These are phyloP conservation scores for Symbiodinium pilosum DNA, from an alignment of 73 alveolate genomes.

Conservation along the genomic window DNA sequence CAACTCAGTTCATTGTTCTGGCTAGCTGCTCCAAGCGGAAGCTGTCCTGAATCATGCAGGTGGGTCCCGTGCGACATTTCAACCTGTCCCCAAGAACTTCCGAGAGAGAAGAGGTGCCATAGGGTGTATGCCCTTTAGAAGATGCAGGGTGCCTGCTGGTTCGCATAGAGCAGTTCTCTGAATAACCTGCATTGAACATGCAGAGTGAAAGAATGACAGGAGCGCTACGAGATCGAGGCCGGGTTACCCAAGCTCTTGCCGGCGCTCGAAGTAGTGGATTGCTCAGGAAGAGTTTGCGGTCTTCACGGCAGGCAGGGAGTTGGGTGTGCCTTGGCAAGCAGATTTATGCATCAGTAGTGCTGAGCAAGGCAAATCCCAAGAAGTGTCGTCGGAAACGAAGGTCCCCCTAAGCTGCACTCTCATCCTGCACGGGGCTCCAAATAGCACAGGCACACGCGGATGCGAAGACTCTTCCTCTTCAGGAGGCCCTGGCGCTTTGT, in stretches of 20 bases:
- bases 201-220: too few species aligned
- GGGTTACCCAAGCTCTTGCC: not conserved
- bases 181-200: not conserved
- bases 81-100: constrained; percentile 6
- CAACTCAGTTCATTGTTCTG: not conserved
- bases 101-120: not conserved
- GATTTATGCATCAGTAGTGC: not conserved
- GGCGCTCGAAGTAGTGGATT: not conserved
- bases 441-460: not conserved
- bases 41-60: too few species aligned
- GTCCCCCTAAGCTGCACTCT: not conserved
- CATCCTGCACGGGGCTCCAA: not conserved
- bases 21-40: too few species aligned
- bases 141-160: not conserved
- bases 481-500: too few species aligned
- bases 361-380: not conserved
- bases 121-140: not conserved
- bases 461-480: not conserved
- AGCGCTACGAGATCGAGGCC: constrained; percentile 14
- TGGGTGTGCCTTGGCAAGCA: not conserved
- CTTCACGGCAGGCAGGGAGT: not conserved
- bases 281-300: constrained; percentile 14
- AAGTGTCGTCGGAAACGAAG: not conserved
- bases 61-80: not conserved
- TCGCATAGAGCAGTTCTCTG: not conserved